Evolutionary conservation across 2,329 filamentous ascomycete species (phyloP), one percentile per base, ranked within the genome.

Genomic region (Verticillium nubilum): DNA sequence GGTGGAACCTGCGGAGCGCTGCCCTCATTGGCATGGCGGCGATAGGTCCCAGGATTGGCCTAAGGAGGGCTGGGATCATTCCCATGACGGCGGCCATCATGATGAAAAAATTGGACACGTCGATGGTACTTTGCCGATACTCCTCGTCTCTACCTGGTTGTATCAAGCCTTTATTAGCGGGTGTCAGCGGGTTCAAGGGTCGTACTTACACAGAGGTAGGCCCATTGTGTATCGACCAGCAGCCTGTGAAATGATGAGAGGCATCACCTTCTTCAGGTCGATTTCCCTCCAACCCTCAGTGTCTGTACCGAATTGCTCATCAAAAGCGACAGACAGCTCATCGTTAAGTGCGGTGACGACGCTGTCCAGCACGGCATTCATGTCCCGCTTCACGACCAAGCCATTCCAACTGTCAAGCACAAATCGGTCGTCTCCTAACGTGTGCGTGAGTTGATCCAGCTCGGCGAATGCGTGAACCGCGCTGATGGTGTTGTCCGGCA

Each of bases 401-500:
- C 69, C 72, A 35, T 73, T 73, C 71, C 76, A 74, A 0, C 69
- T 63, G 57, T 78, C 75, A 3, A 54, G 37, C 12, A 72, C 67
- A 13, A 73, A 69, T 28, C 68, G 67, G 0, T 62, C 60, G 54
- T 76, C 67, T 0, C 78, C 78, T 1, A 78, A 65, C 2, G 70
- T 73, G 61, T 75, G 74, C 15, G 66, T 62, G 0, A 71, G 65
- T 58, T 76, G 73, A 5, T 77, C 71, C 2, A 74, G 61, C 25
- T 79, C 74, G 2, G 68, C 67, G 52, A 78, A 74, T 1, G 77
- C 75, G 10, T 73, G 64, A 4, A 37, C 54, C 2, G 71, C 64
- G 37, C 69, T 71, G 17, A 78, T 68, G 0, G 72, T 65, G 5
- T 65, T 63, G 1, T 79, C 76, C 0, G 74, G 75, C 56, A 78